Evolutionary conservation across 2,329 filamentous ascomycete genomes (phyloP).

Genomic region (Trichoderma sp.): DNA sequence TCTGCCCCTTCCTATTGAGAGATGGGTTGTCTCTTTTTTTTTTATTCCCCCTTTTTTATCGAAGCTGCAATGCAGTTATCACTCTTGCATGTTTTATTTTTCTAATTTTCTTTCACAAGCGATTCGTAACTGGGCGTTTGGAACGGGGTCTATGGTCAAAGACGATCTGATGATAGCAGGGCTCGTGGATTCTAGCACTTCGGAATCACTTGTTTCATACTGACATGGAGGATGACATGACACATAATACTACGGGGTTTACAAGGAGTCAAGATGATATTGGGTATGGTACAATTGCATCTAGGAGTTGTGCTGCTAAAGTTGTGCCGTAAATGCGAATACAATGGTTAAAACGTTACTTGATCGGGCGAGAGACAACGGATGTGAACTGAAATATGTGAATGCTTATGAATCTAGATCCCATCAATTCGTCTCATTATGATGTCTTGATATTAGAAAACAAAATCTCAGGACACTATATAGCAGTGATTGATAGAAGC

Average conservation of each 20-base stretch:
- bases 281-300: neutral
- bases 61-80: neutral
- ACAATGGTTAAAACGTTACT: neutral
- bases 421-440: conserved; percentile 9
- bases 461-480: conserved; percentile 17
- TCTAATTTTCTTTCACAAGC: neutral
- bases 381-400: neutral
- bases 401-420: neutral
- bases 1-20: neutral
- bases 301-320: neutral
- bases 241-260: conserved; percentile 14
- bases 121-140: conserved; percentile 13
- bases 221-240: neutral
- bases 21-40: neutral
- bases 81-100: neutral
- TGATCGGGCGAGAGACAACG: neutral
- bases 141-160: conserved; percentile 1
- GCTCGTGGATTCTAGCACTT: neutral
- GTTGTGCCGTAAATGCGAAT: neutral
- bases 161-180: conserved; percentile 11
- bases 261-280: conserved; percentile 7
- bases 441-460: conserved; percentile 5
- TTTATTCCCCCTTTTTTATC: neutral
- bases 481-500: conserved; percentile 23
- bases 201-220: neutral